These are phyloP conservation scores for Grammothele lineata DNA, from an alignment of 768 basidiomycete species.

Conservation along the genomic window DNA sequence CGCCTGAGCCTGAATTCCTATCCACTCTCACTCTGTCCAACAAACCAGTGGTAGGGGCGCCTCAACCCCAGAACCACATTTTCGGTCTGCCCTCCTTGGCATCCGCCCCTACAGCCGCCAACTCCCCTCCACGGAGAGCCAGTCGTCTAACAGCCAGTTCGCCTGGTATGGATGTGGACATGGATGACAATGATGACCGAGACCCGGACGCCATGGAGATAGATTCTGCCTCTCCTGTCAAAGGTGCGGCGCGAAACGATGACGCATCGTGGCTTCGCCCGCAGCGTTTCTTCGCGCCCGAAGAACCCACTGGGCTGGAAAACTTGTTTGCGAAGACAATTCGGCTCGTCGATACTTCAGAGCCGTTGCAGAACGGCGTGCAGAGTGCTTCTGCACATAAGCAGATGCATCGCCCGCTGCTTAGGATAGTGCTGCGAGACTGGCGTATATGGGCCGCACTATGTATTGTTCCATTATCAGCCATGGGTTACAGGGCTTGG, in stretches of 20 bases:
- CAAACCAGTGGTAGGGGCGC: slow-evolving; percentile 45
- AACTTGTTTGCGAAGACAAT: slow-evolving; percentile 59
- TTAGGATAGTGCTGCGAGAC: neutral
- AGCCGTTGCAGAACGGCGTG: slow-evolving; percentile 1
- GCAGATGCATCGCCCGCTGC: neutral
- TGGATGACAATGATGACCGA: slow-evolving; percentile 24
- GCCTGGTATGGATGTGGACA: slow-evolving; percentile 18
- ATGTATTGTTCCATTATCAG: slow-evolving; percentile 8
- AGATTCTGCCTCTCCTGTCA: slow-evolving; percentile 24
- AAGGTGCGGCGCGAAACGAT: slow-evolving; percentile 13
- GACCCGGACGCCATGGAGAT: slow-evolving; percentile 58
- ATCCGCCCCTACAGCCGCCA: slow-evolving; percentile 19
- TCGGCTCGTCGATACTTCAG: slow-evolving; percentile 20
- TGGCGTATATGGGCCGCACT: slow-evolving; percentile 6
- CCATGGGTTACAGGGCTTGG: slow-evolving; percentile 9
- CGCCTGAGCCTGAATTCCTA: slow-evolving; percentile 52
- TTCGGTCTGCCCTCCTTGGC: slow-evolving; percentile 68
- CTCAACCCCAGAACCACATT: slow-evolving; percentile 42
- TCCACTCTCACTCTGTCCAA: slow-evolving; percentile 62
- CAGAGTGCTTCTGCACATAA: neutral
- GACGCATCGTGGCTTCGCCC: slow-evolving; percentile 55
- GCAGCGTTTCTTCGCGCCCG: slow-evolving; percentile 74
- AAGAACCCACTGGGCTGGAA: slow-evolving; percentile 75
- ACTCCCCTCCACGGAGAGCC: slow-evolving; percentile 6
- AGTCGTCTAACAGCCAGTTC: slow-evolving; percentile 5